Conservation (phyloP, 2,329 filamentous ascomycete genomes). For the Fusarium duplospermum region DNA sequence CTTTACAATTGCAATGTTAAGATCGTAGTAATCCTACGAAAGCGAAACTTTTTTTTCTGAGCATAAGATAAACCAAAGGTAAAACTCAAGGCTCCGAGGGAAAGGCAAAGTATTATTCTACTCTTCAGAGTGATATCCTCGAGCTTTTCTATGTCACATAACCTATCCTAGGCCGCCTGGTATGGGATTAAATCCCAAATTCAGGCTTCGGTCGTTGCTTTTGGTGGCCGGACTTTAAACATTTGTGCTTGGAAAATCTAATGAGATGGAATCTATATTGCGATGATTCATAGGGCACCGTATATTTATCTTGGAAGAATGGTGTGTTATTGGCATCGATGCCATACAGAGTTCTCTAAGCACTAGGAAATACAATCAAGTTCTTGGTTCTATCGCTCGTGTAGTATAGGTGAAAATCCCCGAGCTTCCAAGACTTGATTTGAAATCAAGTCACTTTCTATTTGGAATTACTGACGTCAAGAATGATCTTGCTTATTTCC, state of each 20-base stretch:
- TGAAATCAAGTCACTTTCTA: neutral
- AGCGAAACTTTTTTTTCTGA: too few relatives aligned
- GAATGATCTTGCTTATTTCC: neutral
- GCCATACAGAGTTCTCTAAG: neutral
- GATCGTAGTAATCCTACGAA: too few relatives aligned
- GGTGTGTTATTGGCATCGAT: neutral
- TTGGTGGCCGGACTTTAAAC: neutral
- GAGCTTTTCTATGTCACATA: too few relatives aligned
- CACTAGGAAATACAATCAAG: neutral
- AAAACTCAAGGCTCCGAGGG: too few relatives aligned
- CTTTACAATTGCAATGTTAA: too few relatives aligned
- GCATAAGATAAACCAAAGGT: too few relatives aligned
- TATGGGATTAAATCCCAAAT: neutral
- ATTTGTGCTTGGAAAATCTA: neutral
- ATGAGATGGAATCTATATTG: neutral
- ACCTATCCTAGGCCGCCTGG: neutral
- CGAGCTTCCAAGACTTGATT: neutral
- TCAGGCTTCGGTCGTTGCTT: neutral
- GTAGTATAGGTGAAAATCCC: neutral
- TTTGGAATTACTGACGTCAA: neutral
- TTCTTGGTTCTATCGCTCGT: neutral
- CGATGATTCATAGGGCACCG: neutral
- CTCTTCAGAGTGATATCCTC: too few relatives aligned
- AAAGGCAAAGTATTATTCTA: too few relatives aligned
- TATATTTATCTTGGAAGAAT: neutral